phyloP scores from a whole-genome alignment of 2,329 filamentous ascomycete species.

The Exophiala oligosperma region DNA sequence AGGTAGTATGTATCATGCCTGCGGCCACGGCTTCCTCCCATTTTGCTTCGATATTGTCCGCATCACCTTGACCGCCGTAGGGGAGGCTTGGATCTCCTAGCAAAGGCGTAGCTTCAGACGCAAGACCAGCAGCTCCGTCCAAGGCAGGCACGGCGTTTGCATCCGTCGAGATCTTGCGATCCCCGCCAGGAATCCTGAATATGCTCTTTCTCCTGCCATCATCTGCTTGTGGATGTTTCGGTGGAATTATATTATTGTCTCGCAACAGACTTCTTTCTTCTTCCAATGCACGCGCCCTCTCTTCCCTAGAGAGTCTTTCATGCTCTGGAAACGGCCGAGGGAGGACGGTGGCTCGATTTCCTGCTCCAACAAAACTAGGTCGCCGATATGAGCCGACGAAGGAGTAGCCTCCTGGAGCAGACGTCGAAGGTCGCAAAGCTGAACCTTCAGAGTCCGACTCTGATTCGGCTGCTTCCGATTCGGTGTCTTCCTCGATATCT shows the following conservation, averaged over 20 bases:
- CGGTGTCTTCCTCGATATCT: slow-evolving; percentile 65
- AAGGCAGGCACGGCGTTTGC: slow-evolving; percentile 27
- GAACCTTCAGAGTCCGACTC: slow-evolving; percentile 39
- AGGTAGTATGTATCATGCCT: slow-evolving; percentile 83
- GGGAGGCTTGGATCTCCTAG: slow-evolving; percentile 43
- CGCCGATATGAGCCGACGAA: slow-evolving; percentile 70
- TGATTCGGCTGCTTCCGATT: slow-evolving; percentile 43
- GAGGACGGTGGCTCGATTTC: slow-evolving; percentile 68
- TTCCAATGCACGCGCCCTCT: slow-evolving; percentile 54
- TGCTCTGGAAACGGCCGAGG: slow-evolving; percentile 45
- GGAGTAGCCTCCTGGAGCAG: slow-evolving; percentile 43
- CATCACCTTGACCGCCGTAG: slow-evolving; percentile 50
- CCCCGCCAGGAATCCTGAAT: slow-evolving; percentile 22
- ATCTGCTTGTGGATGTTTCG: slow-evolving; percentile 44
- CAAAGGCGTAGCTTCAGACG: slow-evolving; percentile 51
- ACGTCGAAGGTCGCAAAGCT: slow-evolving; percentile 43
- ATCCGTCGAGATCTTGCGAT: slow-evolving; percentile 27
- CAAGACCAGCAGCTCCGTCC: slow-evolving; percentile 15
- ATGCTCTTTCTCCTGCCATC: slow-evolving; percentile 21
- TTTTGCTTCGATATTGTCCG: slow-evolving; percentile 65
- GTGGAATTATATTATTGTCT: slow-evolving; percentile 60
- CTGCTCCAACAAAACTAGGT: slow-evolving; percentile 73
- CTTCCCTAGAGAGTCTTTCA: slow-evolving; percentile 51
- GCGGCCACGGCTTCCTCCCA: slow-evolving; percentile 84
- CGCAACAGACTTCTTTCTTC: slow-evolving; percentile 60